Evolutionary conservation across 2,329 filamentous ascomycete genomes (phyloP), one percentile per base, ranked within the genome.

Genomic region (Ambrosiella cleistominuta): DNA sequence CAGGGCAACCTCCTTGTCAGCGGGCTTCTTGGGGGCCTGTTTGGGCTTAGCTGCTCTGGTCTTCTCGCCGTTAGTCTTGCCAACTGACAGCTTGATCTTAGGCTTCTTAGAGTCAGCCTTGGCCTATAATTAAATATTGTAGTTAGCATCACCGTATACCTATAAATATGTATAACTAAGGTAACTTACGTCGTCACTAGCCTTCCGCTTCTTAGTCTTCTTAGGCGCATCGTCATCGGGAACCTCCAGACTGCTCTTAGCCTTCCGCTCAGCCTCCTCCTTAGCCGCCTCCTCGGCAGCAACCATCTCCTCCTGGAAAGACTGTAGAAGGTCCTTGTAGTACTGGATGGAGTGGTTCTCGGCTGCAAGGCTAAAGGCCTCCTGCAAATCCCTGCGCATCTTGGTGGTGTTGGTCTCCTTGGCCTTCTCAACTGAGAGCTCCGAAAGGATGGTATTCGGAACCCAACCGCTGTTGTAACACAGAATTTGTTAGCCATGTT

Each of bases 181-280:
- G 68, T 67, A 63, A 74, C 71, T 61, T 71, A 84, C 27, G 75
- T 81, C 81, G 58, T 94, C 88, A 12, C 81, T 86, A 64, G 89
- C 89, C 80, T 95, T 95, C 65, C 89, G 84, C 78, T 95, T 95
- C 79, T 74, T 74, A 63, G 71, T 71, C 66, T 88, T 84, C 79
- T 95, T 95, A 65, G 69, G 66, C 39, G 73, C 74, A 35, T 79
- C 77, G 35, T 83, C 81, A 39, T 79, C 75, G 17, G 71, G 71
- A 40, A 69, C 73, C 62, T 85, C 81, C 6, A 58, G 57, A 3
- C 54, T 58, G n/a, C 47, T 62, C 70, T 71, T 66, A 64, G 57
- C 54, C 54, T 60, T 70, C 11, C 69, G 69, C 12, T 70, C 70
- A 3, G 52, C 52, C 65, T 69, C 72, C 64, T 72, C 72, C 64